These are phyloP conservation scores for Paspalum vaginatum DNA, from an alignment of 176 grass and related monocot species.

Conservation along the genomic window DNA sequence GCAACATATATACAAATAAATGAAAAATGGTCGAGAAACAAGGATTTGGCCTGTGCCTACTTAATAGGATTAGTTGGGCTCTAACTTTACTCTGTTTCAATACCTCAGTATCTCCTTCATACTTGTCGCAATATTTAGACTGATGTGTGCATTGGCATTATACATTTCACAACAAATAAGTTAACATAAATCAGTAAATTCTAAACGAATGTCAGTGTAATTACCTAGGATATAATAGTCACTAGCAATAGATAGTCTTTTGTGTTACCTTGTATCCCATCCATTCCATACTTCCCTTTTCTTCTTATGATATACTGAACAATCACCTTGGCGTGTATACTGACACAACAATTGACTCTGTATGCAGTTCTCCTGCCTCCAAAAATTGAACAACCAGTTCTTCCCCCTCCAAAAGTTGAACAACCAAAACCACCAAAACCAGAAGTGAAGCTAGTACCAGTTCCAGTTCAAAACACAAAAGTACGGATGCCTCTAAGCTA, in stretches of 20 bases:
- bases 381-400: slow-evolving; percentile 40
- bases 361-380: slow-evolving; percentile 63
- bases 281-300: slow-evolving; percentile 5
- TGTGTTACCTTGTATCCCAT: slow-evolving; percentile 17
- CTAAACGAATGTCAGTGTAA: slow-evolving; percentile 20
- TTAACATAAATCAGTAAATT: slow-evolving; percentile 18
- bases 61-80: not conserved
- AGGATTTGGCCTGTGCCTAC: slow-evolving; percentile 7
- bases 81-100: slow-evolving; percentile 30
- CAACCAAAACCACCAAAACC: slow-evolving; percentile 45
- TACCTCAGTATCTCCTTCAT: not conserved
- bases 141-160: not conserved
- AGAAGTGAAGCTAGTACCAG: slow-evolving; percentile 43
- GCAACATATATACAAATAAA: slow-evolving; percentile 8
- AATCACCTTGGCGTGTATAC: slow-evolving; percentile 7
- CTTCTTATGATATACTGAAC: slow-evolving; percentile 24
- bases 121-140: slow-evolving; percentile 25
- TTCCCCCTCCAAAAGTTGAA: slow-evolving; percentile 53
- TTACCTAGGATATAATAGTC: slow-evolving; percentile 17
- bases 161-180: not conserved
- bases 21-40: slow-evolving; percentile 5
- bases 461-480: slow-evolving; percentile 19
- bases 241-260: slow-evolving; percentile 15
- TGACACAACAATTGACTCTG: slow-evolving; percentile 28
- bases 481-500: slow-evolving; percentile 57